Evolutionary conservation across 192 early-diverging fungal genomes (phyloP).

Genomic region (Rhizophagus sp.): DNA sequence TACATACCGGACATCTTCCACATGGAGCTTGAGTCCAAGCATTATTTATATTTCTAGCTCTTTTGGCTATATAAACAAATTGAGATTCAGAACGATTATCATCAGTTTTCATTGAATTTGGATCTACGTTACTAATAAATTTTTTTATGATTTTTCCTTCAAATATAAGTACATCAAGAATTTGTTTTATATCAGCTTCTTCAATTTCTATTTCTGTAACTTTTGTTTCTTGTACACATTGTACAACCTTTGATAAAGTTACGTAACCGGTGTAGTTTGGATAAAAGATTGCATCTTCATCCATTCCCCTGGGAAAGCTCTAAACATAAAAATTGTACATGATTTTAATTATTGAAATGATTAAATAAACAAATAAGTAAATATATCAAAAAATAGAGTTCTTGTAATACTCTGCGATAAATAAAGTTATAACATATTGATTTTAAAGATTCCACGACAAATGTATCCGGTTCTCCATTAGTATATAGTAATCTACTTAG

Average conservation of each 20-base stretch:
- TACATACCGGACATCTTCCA: slow-evolving; percentile 79
- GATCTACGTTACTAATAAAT: neutral
- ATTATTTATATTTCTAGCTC: slow-evolving; percentile 42
- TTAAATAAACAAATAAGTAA: neutral
- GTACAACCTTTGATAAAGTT: slow-evolving; percentile 6
- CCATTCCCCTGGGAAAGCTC: slow-evolving; percentile 8
- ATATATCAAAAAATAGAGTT: neutral
- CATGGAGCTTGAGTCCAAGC: slow-evolving; percentile 83
- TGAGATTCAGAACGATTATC: slow-evolving; percentile 40
- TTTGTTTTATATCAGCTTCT: slow-evolving; percentile 18
- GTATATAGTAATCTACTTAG: slow-evolving; percentile 21
- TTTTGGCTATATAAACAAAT: slow-evolving; percentile 55
- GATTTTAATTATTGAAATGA: neutral
- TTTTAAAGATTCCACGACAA: slow-evolving; percentile 20
- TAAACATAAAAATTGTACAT: neutral
- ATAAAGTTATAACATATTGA: slow-evolving; percentile 19
- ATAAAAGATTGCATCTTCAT: slow-evolving; percentile 4
- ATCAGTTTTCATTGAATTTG: neutral
- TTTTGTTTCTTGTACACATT: slow-evolving; percentile 20
- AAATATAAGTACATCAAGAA: slow-evolving; percentile 10
- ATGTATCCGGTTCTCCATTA: slow-evolving; percentile 9
- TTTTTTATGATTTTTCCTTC: slow-evolving; percentile 20
- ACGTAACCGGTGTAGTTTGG: neutral
- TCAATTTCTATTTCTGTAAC: slow-evolving; percentile 19
- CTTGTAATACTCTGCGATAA: slow-evolving; percentile 8